Percentiles rank a stretch among this genome's conserved stretches.
Evolutionary conservation across 2,329 filamentous ascomycete genomes (phyloP).

Genomic region (Sclerotiophoma versabilis): DNA sequence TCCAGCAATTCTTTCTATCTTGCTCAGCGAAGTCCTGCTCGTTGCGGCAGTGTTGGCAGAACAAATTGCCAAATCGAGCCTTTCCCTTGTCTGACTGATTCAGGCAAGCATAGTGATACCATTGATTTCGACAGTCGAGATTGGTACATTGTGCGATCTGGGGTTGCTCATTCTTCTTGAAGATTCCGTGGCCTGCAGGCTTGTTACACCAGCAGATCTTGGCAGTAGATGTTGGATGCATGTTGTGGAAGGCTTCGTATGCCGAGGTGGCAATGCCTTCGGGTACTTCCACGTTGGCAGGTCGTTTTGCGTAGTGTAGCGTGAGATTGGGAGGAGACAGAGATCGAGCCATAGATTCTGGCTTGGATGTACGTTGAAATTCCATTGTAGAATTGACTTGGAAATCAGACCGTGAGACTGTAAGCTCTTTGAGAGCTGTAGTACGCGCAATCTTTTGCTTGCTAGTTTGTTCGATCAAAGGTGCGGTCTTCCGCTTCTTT

Average conservation of each 20-base stretch:
- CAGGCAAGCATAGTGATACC: conserved; percentile 35
- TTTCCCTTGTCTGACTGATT: conserved; percentile 22
- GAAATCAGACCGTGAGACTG: no score
- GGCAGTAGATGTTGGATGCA: background rate
- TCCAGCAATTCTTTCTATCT: background rate
- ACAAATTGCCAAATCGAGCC: conserved; percentile 11
- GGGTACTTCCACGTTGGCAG: background rate
- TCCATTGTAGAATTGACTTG: background rate
- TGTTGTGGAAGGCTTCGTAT: conserved; percentile 1
- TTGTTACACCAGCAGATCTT: conserved; percentile 30
- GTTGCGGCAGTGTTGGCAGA: conserved; percentile 20
- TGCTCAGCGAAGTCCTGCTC: conserved; percentile 11
- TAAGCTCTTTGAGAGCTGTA: background rate
- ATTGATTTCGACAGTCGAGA: conserved; percentile 20
- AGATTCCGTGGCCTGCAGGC: conserved; percentile 13
- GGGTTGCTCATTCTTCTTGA: background rate
- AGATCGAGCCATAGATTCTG: background rate
- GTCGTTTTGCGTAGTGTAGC: conserved; percentile 1
- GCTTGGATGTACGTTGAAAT: background rate
- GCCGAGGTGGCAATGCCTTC: background rate
- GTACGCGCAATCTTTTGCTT: background rate
- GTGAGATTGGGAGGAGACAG: background rate
- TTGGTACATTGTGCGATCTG: conserved; percentile 29
- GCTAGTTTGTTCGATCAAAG: background rate
- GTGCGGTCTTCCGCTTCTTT: background rate